These are phyloP conservation scores for Blastobotrys ciferrii DNA, from an alignment of 1,139 yeast species.

Conservation along the genomic window DNA sequence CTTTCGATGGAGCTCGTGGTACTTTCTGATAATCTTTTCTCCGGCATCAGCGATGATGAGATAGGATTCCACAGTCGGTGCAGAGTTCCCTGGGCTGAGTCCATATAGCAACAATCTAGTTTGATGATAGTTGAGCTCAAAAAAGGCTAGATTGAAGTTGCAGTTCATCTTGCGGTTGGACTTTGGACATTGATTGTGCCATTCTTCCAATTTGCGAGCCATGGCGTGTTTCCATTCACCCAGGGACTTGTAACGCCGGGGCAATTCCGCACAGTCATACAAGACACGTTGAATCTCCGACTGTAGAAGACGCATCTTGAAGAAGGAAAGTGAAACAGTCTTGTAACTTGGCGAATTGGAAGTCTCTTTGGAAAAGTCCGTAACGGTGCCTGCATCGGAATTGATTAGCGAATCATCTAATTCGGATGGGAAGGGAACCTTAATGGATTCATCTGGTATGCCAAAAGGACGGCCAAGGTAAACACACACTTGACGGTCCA, in stretches of 20 bases:
- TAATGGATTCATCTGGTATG: constrained; percentile 64
- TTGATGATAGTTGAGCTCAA: constrained; percentile 74
- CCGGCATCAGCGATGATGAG: constrained; percentile 62
- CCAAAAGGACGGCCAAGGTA: constrained; percentile 74
- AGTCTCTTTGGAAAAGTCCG: constrained; percentile 28
- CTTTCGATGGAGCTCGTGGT: constrained; percentile 53
- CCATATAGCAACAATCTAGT: constrained; percentile 73
- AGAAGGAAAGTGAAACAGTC: constrained; percentile 60
- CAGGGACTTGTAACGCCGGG: constrained; percentile 56
- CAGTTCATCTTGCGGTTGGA: constrained; percentile 65
- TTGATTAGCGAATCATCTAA: constrained; percentile 67
- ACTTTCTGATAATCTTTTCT: constrained; percentile 61
- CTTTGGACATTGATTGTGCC: constrained; percentile 62
- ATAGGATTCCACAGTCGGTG: constrained; percentile 54
- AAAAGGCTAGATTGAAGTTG: constrained; percentile 66
- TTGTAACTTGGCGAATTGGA: constrained; percentile 56
- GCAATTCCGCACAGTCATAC: constrained; percentile 68
- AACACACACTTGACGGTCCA: constrained; percentile 76
- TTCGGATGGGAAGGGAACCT: constrained; percentile 66
- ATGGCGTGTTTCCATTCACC: constrained; percentile 60
- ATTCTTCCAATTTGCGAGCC: constrained; percentile 50
- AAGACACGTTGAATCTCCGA: constrained; percentile 72
- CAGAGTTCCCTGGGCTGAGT: constrained; percentile 65
- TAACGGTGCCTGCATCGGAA: constrained; percentile 15
- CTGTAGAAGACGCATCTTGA: constrained; percentile 68